Percentiles rank a stretch among this genome's conserved stretches.
These are phyloP conservation scores for Fusarium xyrophilum DNA, from an alignment of 2,329 filamentous ascomycete species.

Conservation along the genomic window DNA sequence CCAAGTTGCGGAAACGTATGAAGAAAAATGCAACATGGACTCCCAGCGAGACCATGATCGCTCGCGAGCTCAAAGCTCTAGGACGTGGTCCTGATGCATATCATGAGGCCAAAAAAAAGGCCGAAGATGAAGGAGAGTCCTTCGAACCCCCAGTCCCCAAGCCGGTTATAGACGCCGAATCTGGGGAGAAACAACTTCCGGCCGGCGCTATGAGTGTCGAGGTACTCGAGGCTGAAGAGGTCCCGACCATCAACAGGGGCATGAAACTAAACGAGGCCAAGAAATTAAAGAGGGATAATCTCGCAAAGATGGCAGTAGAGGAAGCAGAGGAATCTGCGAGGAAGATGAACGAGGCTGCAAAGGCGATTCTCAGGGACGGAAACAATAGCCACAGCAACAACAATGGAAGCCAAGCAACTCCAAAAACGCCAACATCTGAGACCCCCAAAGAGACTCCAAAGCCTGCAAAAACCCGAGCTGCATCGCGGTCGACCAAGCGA, in stretches of 20 bases:
- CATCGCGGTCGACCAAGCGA: conserved; percentile 51
- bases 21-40: conserved; percentile 91
- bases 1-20: conserved; percentile 80
- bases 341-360: conserved; percentile 59
- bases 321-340: conserved; percentile 66
- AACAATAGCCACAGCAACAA: conserved; percentile 9
- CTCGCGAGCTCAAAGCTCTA: conserved; percentile 74
- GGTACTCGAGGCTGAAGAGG: conserved; percentile 64
- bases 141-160: conserved; percentile 58
- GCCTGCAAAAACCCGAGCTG: conserved; percentile 42
- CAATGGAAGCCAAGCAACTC: conserved; percentile 31
- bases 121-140: conserved; percentile 68
- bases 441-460: conserved; percentile 41
- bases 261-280: conserved; percentile 83
- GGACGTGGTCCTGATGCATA: conserved; percentile 71
- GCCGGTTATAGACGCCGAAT: conserved; percentile 55
- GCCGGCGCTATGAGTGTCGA: conserved; percentile 67
- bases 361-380: conserved; percentile 52
- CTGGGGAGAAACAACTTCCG: conserved; percentile 60
- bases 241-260: conserved; percentile 71
- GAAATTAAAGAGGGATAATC: conserved; percentile 72
- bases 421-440: conserved; percentile 38
- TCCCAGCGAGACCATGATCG: conserved; percentile 85
- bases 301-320: conserved; percentile 67
- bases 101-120: conserved; percentile 66